phyloP scores from a whole-genome alignment of 1,284 basidiomycete genomes.

The Anthracocystis walkeri region DNA sequence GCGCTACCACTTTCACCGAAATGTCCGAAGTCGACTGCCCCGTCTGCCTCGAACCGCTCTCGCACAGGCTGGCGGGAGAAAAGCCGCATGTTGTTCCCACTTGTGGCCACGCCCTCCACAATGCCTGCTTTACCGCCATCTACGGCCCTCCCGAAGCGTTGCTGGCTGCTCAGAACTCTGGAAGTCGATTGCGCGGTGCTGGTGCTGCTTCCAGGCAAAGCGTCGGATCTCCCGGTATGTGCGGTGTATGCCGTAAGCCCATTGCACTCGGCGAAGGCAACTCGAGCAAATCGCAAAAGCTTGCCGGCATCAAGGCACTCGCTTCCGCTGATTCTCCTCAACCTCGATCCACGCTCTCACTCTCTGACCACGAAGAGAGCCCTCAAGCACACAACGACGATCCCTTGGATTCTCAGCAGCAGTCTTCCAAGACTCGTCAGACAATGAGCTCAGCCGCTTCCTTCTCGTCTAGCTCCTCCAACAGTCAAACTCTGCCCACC shows the following conservation, averaged over 20 bases:
- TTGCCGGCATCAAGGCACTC: conserved; percentile 34
- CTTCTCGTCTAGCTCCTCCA: conserved; percentile 36
- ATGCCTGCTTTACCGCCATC: conserved; percentile 93
- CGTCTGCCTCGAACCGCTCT: conserved; percentile 88
- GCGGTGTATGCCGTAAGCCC: conserved; percentile 92
- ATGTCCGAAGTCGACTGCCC: conserved; percentile 88
- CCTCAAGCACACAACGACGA: conserved; percentile 47
- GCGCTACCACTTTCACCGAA: conserved; percentile 72
- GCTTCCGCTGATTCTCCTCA: conserved; percentile 9
- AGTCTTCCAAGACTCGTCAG: conserved; percentile 4
- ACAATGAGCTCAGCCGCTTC: conserved; percentile 38
- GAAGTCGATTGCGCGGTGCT: conserved; percentile 32
- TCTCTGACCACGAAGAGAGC: conserved; percentile 14
- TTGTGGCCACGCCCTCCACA: conserved; percentile 96
- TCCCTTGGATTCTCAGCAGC: conserved; percentile 21
- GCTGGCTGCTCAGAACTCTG: conserved; percentile 42
- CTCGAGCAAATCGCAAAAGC: conserved; percentile 73
- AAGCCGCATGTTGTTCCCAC: conserved; percentile 95
- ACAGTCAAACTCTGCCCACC: conserved; percentile 73
- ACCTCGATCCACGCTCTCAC: conserved; percentile 14
- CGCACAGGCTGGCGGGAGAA: conserved; percentile 85
- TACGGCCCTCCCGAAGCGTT: conserved; percentile 85
- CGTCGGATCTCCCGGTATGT: conserved; percentile 81
- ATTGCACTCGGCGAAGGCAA: conserved; percentile 87
- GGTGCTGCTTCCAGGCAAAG: conserved; percentile 68